Evolutionary conservation across 441 rosid genomes (phyloP), one percentile per base, ranked within the genome.

Genomic region (Gossypium schwendimanii): DNA sequence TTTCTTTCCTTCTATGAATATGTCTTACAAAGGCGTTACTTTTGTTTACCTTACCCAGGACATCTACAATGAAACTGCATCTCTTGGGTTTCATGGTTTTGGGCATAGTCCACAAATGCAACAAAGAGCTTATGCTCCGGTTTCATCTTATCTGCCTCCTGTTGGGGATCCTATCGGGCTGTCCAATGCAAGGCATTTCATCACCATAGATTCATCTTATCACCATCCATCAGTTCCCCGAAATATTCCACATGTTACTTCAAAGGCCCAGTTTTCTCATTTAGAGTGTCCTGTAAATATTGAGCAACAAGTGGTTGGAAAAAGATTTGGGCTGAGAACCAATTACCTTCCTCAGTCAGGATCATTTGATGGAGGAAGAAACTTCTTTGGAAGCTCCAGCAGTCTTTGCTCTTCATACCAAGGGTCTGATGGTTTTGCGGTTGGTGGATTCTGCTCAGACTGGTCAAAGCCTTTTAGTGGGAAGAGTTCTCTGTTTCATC

Each of bases 1-100:
- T 2, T 41, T 21, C 71, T 79, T 41, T 71, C 45, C 49, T 5
- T 78, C 60, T 70, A 57, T 39, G n/a, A 54, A 53, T 60, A 28
- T 41, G 45, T 36, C 61, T 74, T 65, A 69, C 26, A 69, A 74
- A 70, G 65, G 41, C 63, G 9, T 58, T 15, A 72, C 17, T 24
- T 69, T 73, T 63, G 15, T 61, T 77, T 36, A 52, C 66, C 49
- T 76, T 65, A 45, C 69, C 53, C 54, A 89, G 89, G 88, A 77
- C 60, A 60, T 81, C 71, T 33, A 15, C 74, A 71, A 65, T 70
- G 87, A 83, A 55, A 73, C 72, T 75, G 49, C 80, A 74, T 75
- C 87, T 73, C 73, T 69, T 75, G 52, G 65, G 65, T 78, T 73
- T 71, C 77, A 79, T 84, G 84, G 84, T 70, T 64, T 80, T 78